Percentiles rank a stretch among this genome's conserved stretches.
Evolutionary conservation across 2,329 filamentous ascomycete species (phyloP).

Genomic region (Sclerotiophoma versabilis): DNA sequence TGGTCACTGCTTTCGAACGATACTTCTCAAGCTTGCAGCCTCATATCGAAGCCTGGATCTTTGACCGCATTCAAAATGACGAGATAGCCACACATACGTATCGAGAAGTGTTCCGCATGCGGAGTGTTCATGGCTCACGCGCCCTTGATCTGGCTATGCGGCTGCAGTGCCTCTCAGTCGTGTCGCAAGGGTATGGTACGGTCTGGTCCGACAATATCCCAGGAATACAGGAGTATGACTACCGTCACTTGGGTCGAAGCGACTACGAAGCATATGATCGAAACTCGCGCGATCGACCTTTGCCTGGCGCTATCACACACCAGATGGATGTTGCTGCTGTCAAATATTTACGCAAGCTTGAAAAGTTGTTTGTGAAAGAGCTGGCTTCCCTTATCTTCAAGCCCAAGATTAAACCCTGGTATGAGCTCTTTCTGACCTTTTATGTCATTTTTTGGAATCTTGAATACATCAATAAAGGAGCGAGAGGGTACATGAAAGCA

Average conservation of each 20-base stretch:
- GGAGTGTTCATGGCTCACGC: constrained; percentile 27
- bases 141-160: constrained; percentile 43
- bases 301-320: constrained; percentile 46
- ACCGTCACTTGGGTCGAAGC: constrained; percentile 37
- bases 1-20: constrained; percentile 36
- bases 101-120: constrained; percentile 42
- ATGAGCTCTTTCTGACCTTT: constrained; percentile 45
- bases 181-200: constrained; percentile 49
- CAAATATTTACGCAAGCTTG: constrained; percentile 40
- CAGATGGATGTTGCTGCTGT: constrained; percentile 48
- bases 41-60: constrained; percentile 43
- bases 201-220: constrained; percentile 42
- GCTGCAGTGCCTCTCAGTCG: constrained; percentile 44
- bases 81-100: constrained; percentile 41
- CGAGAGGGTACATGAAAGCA: constrained; percentile 43
- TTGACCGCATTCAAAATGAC: constrained; percentile 37
- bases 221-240: constrained; percentile 44
- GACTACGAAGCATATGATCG: constrained; percentile 47
- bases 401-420: constrained; percentile 47
- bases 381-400: constrained; percentile 41
- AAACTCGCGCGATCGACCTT: constrained; percentile 40
- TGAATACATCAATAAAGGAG: constrained; percentile 45
- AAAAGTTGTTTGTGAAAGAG: constrained; percentile 40
- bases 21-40: constrained; percentile 40
- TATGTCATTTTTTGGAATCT: constrained; percentile 48